Evolutionary conservation across 768 basidiomycete genomes (phyloP).

Genomic region (Collybia sordida): DNA sequence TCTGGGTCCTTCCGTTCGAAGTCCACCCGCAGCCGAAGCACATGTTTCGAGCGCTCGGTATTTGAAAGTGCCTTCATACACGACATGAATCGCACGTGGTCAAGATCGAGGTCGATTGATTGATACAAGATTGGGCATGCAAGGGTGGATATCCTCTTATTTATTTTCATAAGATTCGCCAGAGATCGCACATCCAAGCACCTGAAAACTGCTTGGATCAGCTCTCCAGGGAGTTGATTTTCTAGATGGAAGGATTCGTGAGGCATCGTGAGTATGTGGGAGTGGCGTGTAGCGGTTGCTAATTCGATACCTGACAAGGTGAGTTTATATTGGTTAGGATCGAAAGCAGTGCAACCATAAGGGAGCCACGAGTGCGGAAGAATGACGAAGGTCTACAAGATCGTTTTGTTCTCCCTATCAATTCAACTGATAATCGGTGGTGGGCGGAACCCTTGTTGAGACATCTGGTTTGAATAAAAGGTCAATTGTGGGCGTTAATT

Average conservation of each 20-base stretch:
- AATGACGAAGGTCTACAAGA: too few species aligned
- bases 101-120: constrained; percentile 3
- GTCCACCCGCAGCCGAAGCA: background rate
- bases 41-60: background rate
- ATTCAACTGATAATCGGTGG: too few species aligned
- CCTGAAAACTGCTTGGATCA: background rate
- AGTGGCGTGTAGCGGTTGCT: too few species aligned
- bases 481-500: too few species aligned
- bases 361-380: too few species aligned
- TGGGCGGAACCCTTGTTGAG: too few species aligned
- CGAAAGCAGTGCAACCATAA: too few species aligned
- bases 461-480: too few species aligned
- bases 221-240: background rate
- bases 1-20: background rate
- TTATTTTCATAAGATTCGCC: background rate
- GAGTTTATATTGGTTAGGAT: too few species aligned
- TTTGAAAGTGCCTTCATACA: constrained; percentile 3
- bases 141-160: background rate
- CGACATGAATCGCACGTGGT: background rate
- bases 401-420: too few species aligned
- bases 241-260: background rate
- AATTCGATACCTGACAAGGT: too few species aligned
- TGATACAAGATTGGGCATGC: background rate
- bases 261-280: background rate
- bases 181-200: background rate